phyloP scores from a whole-genome alignment of 1,284 basidiomycete species.

The Hymenochaete sp. region DNA sequence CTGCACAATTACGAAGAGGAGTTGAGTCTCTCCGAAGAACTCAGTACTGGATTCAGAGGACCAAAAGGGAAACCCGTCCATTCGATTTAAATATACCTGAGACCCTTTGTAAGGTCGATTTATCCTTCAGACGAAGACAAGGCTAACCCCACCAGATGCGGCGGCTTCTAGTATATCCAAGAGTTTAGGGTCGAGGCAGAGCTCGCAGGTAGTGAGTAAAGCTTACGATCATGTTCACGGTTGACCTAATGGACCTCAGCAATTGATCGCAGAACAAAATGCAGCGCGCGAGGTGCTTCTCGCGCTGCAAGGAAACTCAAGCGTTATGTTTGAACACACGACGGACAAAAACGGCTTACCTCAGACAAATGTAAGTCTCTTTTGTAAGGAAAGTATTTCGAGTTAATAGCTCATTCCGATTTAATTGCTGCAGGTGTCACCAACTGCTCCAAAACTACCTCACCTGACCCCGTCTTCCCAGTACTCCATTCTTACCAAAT shows the following conservation, averaged over 20 bases:
- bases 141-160: too few species aligned
- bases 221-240: too few species aligned
- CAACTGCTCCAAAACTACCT: slow-evolving; percentile 47
- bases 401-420: not conserved
- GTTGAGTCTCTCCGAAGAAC: slow-evolving; percentile 48
- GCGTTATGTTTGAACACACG: slow-evolving; percentile 44
- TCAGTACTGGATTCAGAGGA: slow-evolving; percentile 65
- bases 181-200: too few species aligned
- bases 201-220: too few species aligned
- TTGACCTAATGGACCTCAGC: too few species aligned
- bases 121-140: too few species aligned
- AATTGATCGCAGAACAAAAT: slow-evolving; percentile 62
- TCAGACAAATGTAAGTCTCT: slow-evolving; percentile 19
- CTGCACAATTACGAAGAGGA: slow-evolving; percentile 37
- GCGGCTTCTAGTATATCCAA: too few species aligned
- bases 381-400: not conserved
- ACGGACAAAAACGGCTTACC: slow-evolving; percentile 27
- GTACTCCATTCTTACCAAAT: slow-evolving; percentile 48
- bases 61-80: slow-evolving; percentile 38
- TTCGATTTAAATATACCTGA: slow-evolving; percentile 62
- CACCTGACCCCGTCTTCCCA: slow-evolving; percentile 60
- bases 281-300: slow-evolving; percentile 67
- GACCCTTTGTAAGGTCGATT: slow-evolving; percentile 46
- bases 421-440: slow-evolving; percentile 34
- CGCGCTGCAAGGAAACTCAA: slow-evolving; percentile 59